phyloP scores from a whole-genome alignment of 2,329 filamentous ascomycete genomes.

The Trichoderma brevicompactum region DNA sequence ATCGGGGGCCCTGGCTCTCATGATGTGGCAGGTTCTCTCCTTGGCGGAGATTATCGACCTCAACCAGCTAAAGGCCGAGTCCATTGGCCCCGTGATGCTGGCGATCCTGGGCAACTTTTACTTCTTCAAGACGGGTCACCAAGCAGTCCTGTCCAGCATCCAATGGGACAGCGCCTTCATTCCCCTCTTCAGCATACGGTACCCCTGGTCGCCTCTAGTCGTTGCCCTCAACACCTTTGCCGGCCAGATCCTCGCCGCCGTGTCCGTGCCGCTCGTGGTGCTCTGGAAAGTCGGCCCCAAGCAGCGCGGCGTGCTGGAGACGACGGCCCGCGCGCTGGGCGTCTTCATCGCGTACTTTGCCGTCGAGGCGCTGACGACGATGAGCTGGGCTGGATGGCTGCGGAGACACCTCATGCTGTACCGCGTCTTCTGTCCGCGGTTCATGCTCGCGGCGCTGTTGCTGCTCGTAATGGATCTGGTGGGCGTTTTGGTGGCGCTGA shows the following conservation, averaged over 20 bases:
- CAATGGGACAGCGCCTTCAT: constrained; percentile 98
- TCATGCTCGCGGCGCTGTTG: constrained; percentile 77
- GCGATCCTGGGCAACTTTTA: constrained; percentile 90
- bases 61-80: constrained; percentile 63
- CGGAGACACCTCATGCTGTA: constrained; percentile 95
- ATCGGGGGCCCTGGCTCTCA: constrained; percentile 77
- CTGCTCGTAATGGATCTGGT: constrained; percentile 79
- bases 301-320: constrained; percentile 69
- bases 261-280: constrained; percentile 77
- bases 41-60: constrained; percentile 68
- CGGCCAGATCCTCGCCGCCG: constrained; percentile 80
- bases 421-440: constrained; percentile 87
- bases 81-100: constrained; percentile 83
- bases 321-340: constrained; percentile 70
- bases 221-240: constrained; percentile 87
- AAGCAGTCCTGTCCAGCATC: constrained; percentile 82
- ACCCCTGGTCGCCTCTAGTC: constrained; percentile 86
- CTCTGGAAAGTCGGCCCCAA: constrained; percentile 89
- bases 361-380: constrained; percentile 81
- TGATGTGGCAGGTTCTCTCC: constrained; percentile 87
- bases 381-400: constrained; percentile 86
- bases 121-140: constrained; percentile 98
- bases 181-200: constrained; percentile 77
- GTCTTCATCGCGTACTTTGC: constrained; percentile 83
- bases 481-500: constrained; percentile 69